Evolutionary conservation across 805 yeast species (phyloP), one percentile per base, ranked within the genome.

Genomic region (Candida quercuum): DNA sequence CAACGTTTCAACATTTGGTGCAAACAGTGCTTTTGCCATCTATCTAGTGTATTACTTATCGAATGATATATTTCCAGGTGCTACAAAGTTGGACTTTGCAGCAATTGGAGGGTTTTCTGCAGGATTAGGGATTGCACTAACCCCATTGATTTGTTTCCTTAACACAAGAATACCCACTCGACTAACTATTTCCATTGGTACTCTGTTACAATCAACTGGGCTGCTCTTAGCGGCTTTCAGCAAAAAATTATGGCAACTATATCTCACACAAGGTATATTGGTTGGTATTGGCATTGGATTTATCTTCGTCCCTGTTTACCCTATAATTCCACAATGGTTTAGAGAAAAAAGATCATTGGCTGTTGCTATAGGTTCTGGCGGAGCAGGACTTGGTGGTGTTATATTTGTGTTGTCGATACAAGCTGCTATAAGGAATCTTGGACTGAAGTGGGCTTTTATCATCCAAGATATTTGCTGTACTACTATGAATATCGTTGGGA

Each of bases 81-180:
- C 79, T 0, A 47, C 65, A 1, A 77, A 72, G 38, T 58, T 76
- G 28, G 84, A 78, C 41, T 83, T 70, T 54, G 82, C 86, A 18
- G 61, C 76, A 3, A 69, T 83, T 45, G 87, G 88, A 4, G 89
- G 91, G 2, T 51, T 83, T 5, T 74, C 82, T 0, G 75, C 79
- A 38, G 60, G 56, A 13, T 28, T 54, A n/a, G 83, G 87, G 17
- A 76, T 82, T 49, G 59, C 71, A 45, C 52, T 77, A 32, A 63
- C 83, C 30, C 91, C 93, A 6, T 38, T 78, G 14, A 67, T 71
- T 2, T 61, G 69, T 31, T 40, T 72, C 2, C 41, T 69, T 9
- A 67, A 70, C 48, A 65, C 68, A 42, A 41, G 72, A 3, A 61
- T 71, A 35, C 78, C 85, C 2, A 57, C 72, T 38, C 66, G 65